Conservation (phyloP, 2,329 filamentous ascomycete species). For the Aspergillus calidoustus region DNA sequence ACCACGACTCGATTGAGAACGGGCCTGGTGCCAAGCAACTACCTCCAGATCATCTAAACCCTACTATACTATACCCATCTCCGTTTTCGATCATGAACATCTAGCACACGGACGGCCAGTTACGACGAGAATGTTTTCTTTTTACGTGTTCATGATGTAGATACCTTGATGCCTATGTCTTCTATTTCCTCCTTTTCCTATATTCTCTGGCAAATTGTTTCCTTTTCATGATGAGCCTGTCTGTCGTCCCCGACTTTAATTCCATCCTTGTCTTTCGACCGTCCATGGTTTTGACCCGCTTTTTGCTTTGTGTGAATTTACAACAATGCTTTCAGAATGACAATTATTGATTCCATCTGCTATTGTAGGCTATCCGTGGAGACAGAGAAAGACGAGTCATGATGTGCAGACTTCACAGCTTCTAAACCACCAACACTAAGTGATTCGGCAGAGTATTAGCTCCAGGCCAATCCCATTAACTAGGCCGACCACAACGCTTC, state of each 20-base stretch:
- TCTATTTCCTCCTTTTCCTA: not conserved
- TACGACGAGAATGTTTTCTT: conserved; percentile 16
- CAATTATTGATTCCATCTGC: not conserved
- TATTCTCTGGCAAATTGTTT: not conserved
- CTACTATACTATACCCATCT: not conserved
- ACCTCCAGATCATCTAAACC: conserved; percentile 61
- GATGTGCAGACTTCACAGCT: not conserved
- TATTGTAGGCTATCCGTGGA: not conserved
- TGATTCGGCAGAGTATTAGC: not conserved
- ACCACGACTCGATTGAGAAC: conserved; percentile 58
- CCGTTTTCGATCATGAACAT: conserved; percentile 30
- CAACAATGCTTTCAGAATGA: not conserved
- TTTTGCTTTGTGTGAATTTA: not conserved
- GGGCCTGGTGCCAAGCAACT: conserved; percentile 70
- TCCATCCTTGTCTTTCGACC: not conserved
- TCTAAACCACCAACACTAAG: too few relatives aligned
- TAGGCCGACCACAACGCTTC: not conserved
- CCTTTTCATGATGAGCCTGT: conserved; percentile 2
- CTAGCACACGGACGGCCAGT: conserved; percentile 32
- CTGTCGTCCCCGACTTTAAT: conserved; percentile 14
- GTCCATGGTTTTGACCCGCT: not conserved
- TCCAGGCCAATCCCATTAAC: not conserved
- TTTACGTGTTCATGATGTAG: conserved; percentile 28
- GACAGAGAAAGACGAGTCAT: not conserved
- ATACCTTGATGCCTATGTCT: conserved; percentile 20